These are phyloP conservation scores for Euphorbia schlechtendalii DNA, from an alignment of 441 rosid species.

Conservation along the genomic window DNA sequence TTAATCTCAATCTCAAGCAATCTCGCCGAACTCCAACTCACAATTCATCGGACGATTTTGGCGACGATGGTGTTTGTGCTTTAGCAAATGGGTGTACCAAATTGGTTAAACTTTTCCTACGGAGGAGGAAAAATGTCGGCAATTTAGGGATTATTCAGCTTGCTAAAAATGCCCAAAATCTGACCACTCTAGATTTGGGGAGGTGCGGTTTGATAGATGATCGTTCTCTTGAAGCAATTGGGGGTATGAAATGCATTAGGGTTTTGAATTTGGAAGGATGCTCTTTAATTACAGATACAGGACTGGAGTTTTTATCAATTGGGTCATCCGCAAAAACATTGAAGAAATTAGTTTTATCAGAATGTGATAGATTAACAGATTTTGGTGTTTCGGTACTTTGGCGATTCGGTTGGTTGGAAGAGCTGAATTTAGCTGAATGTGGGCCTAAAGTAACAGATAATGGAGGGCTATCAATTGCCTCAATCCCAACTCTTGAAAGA, in stretches of 20 bases:
- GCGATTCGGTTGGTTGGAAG: constrained; percentile 35
- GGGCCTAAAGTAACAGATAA: constrained; percentile 39
- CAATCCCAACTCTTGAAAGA: constrained; percentile 26
- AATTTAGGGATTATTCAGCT: constrained; percentile 29
- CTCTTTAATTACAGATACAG: constrained; percentile 31
- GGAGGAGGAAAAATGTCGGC: constrained; percentile 30
- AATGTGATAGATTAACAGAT: constrained; percentile 43
- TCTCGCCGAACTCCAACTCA: not conserved
- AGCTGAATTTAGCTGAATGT: constrained; percentile 39
- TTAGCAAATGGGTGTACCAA: constrained; percentile 31
- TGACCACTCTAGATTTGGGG: constrained; percentile 39
- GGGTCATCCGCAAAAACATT: constrained; percentile 32
- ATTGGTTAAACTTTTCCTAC: constrained; percentile 25
- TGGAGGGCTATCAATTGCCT: constrained; percentile 31
- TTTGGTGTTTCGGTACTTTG: constrained; percentile 31
- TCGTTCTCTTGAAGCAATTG: constrained; percentile 30
- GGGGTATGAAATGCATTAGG: constrained; percentile 17
- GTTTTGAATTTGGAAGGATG: constrained; percentile 37
- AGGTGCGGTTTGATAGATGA: constrained; percentile 36
- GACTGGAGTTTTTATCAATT: constrained; percentile 30
- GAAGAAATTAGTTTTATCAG: constrained; percentile 31
- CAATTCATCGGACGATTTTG: constrained; percentile 24
- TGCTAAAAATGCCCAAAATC: constrained; percentile 16
- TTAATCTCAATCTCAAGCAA: constrained; percentile 26
- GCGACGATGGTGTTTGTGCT: constrained; percentile 26